Base-by-base conservation (phyloP, 2,329 filamentous ascomycete species). In the Pyricularia grisea region DNA sequence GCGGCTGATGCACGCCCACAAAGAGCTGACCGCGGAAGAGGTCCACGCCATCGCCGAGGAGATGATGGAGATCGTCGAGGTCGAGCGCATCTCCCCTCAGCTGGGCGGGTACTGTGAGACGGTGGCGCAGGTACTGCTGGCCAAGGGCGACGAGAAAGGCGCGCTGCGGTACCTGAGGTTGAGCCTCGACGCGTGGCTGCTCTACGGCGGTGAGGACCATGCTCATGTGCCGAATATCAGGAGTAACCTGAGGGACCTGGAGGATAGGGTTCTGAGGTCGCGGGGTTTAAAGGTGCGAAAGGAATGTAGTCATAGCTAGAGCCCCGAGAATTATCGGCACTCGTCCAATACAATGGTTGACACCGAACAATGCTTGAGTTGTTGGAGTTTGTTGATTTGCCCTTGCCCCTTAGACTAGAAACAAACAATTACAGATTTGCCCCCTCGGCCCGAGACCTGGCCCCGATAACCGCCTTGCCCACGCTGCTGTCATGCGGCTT, bases 401-500 rank as follows among this genome's bases (percentile, higher is more conserved):
- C 42, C 17, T 50, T 30, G 55, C 9, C 50, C 67, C 58, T n/a
- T 61, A 61, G 58, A 61, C n/a, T 12, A 27, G 58, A 61, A 12
- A 61, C n/a, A 61, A 25, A 61, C 6, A 27, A 25, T 61, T 9
- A 27, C 25, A 61, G 58, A 17, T 61, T 61, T n/a, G 3, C 23
- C 58, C 14, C 25, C 12, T 11, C 1, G 12, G 7, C n/a, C 71
- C 76, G 73, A 64, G 70, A 69, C 73, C 83, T 77, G 67, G 83
- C 84, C 17, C 86, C 86, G 67, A 88, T 74, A 58, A 89, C 81
- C 3, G 88, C 90, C 77, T 84, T 89, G 4, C 90, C 90, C n/a
- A 90, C 89, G 63, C 84, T 85, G 74, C 88, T 90, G 63, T 85
- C 85, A 75, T 92, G 89, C 69, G 79, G 75, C 79, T 86, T 86